These are phyloP conservation scores for Begonia masoniana DNA, from an alignment of 306 rosid species.

Conservation along the genomic window DNA sequence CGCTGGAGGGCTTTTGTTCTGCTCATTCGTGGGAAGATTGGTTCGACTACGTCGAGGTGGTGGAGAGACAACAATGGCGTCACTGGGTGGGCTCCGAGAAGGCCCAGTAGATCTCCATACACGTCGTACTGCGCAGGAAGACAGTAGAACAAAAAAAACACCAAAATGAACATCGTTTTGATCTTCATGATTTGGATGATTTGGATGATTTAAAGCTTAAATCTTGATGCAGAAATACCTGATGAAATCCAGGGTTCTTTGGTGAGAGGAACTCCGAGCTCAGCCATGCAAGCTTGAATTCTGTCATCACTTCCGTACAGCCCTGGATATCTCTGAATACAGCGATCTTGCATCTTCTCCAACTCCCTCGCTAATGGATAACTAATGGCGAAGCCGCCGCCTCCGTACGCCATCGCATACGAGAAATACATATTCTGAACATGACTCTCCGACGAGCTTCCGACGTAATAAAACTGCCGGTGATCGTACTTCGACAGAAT, in stretches of 20 bases:
- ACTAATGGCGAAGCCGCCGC: constrained; percentile 92
- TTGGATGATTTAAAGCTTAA: too few relatives aligned
- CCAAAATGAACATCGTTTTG: too few relatives aligned
- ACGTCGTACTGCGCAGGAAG: constrained; percentile 67
- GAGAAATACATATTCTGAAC: constrained; percentile 78
- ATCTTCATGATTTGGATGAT: constrained; percentile 1
- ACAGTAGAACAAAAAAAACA: neutral
- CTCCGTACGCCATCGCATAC: constrained; percentile 82
- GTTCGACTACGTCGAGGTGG: constrained; percentile 80
- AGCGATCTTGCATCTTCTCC: constrained; percentile 73
- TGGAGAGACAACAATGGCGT: constrained; percentile 62
- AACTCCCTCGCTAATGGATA: constrained; percentile 69
- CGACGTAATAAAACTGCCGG: constrained; percentile 60
- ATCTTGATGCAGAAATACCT: constrained; percentile 27
- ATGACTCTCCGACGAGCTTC: constrained; percentile 85
- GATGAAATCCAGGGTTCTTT: constrained; percentile 81
- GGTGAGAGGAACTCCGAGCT: constrained; percentile 88
- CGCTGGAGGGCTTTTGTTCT: constrained; percentile 35
- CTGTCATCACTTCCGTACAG: constrained; percentile 90
- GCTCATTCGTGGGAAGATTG: constrained; percentile 57
- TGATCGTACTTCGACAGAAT: constrained; percentile 61
- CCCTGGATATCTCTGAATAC: constrained; percentile 70
- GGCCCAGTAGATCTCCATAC: constrained; percentile 72
- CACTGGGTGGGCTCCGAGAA: constrained; percentile 73
- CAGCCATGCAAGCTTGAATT: constrained; percentile 94